Percentiles rank a stretch among this genome's conserved stretches.
phyloP scores from a whole-genome alignment of 805 yeast genomes.

The Grigorovia transvaalensis region DNA sequence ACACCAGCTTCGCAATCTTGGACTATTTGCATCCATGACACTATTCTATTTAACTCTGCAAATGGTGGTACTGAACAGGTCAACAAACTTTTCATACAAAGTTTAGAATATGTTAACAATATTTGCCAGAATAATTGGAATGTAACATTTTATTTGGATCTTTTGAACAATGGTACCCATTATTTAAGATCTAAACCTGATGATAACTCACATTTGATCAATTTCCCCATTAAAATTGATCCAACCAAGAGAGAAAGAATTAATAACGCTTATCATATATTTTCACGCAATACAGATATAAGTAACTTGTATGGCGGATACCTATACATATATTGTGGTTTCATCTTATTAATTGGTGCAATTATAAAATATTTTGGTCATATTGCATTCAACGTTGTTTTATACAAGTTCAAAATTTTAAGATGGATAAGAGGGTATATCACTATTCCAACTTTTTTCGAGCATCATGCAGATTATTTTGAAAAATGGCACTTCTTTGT shows the following conservation, averaged over 20 bases:
- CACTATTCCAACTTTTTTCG: conserved; percentile 11
- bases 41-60: background rate
- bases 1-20: conserved; percentile 19
- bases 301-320: conserved; percentile 9
- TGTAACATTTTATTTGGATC: conserved; percentile 7
- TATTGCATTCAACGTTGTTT: conserved; percentile 5
- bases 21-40: conserved; percentile 15
- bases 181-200: background rate
- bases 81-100: conserved; percentile 8
- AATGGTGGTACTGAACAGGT: background rate
- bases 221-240: conserved; percentile 9
- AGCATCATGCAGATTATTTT: conserved; percentile 14
- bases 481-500: conserved; percentile 4
- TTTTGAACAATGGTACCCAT: conserved; percentile 12
- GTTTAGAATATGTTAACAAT: conserved; percentile 6
- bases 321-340: conserved; percentile 10
- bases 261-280: conserved; percentile 12
- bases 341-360: conserved; percentile 4
- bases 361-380: conserved; percentile 7
- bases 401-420: conserved; percentile 6
- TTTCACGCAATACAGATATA: conserved; percentile 13
- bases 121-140: conserved; percentile 2
- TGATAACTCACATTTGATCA: background rate
- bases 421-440: conserved; percentile 12
- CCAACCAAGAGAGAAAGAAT: conserved; percentile 3